phyloP scores from a whole-genome alignment of 2,329 filamentous ascomycete species.

The Monilinia fructigena region DNA sequence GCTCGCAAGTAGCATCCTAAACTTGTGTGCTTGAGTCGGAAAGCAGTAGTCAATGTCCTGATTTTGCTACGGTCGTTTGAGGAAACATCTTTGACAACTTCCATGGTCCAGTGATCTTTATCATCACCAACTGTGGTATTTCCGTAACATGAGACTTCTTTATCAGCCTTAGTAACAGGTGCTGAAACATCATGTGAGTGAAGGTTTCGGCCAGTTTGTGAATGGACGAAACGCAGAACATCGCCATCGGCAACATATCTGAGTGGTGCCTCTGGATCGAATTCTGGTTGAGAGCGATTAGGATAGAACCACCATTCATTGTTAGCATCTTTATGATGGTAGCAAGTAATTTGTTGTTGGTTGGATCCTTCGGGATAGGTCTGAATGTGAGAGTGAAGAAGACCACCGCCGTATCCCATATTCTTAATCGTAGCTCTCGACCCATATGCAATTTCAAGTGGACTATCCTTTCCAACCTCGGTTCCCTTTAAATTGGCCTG shows the following conservation, averaged over 20 bases:
- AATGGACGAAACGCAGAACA: constrained; percentile 83
- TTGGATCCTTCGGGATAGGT: constrained; percentile 90
- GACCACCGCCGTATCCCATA: constrained; percentile 97
- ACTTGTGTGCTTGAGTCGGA: constrained; percentile 78
- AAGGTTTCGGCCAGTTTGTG: constrained; percentile 93
- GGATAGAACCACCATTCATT: constrained; percentile 99
- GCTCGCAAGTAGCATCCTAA: constrained; percentile 93
- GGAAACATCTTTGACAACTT: constrained; percentile 86
- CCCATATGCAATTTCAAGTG: constrained; percentile 84
- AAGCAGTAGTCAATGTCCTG: constrained; percentile 88
- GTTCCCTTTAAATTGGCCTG: constrained; percentile 94
- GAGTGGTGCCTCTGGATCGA: constrained; percentile 67
- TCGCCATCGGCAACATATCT: constrained; percentile 75
- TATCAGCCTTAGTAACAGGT: constrained; percentile 82
- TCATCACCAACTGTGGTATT: constrained; percentile 94
- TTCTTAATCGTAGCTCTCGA: constrained; percentile 95
- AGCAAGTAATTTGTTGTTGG: constrained; percentile 98
- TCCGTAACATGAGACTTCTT: constrained; percentile 93
- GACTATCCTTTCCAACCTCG: constrained; percentile 90
- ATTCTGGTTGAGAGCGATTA: constrained; percentile 74
- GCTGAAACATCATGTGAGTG: constrained; percentile 91
- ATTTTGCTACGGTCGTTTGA: constrained; percentile 74
- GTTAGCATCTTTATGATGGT: constrained; percentile 99
- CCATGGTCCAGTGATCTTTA: constrained; percentile 95
- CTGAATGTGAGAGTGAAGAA: constrained; percentile 94